Base-by-base conservation (phyloP, 2,329 filamentous ascomycete genomes). In the Calcarisporium arbuscula region DNA sequence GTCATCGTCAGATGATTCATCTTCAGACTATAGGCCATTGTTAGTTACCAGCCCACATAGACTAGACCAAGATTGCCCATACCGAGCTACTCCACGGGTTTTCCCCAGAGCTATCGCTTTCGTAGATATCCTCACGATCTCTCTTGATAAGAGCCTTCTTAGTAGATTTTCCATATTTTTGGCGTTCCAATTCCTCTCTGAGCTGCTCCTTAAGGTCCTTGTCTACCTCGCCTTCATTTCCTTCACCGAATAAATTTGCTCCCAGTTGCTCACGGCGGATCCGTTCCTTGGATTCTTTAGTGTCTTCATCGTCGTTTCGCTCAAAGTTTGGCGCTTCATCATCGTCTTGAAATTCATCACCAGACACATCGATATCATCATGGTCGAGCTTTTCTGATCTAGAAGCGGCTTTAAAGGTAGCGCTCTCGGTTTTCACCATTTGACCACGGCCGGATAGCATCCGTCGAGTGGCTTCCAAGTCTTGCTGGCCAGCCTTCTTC, bases 71-170 rank as follows among this genome's bases (percentile, higher is more conserved):
- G 23, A 10, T 9, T 29, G 8, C 15, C 32, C 51, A 45, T 54
- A 62, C 60, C 25, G 59, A 62, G 33, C 56, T 61, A 32, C 51
- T 60, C 60, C 60, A 63, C 18, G 60, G 60, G 11, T 63, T 61
- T 9, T 61, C 57, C 30, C 69, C 61, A 6, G 65, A 68, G 14
- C 69, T 56, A 29, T 86, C 85, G 45, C 79, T 83, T 49, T 85
- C 85, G 52, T 95, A 95, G 42, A 92, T 84, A 45, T 79, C 81
- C 47, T 94, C 85, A 57, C 86, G 84, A 60, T 95, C 92, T 34
- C 85, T 76, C 61, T 85, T 90, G 48, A 82, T 80, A 9, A 96
- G 70, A 9, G 83, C 80, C 60, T 94, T 94, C 39, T 84, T 80
- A 5, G 88, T 73, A 29, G 75, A 70, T 57, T 90, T 94, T 41